Percentiles rank a stretch among this genome's conserved stretches.
Evolutionary conservation across 306 rosid species (phyloP).

Genomic region (Parietaria judaica): DNA sequence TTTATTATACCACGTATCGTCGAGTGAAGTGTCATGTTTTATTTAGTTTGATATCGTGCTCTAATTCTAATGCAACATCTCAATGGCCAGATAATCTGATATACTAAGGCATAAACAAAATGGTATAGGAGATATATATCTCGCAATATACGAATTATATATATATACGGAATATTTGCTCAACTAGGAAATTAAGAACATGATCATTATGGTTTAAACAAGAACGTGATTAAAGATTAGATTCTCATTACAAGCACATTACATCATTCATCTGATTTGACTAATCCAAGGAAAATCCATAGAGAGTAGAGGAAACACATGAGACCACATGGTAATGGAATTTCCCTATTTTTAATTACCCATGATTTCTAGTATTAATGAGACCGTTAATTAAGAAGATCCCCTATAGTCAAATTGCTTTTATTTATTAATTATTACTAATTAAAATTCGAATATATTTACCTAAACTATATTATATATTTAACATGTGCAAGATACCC

Average conservation of each 20-base stretch:
- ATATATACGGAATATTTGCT: slow-evolving; percentile 10
- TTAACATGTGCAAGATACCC: slow-evolving; percentile 39
- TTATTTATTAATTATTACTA: not conserved
- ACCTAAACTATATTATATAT: slow-evolving; percentile 15
- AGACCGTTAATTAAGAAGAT: slow-evolving; percentile 28
- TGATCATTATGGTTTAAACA: slow-evolving; percentile 33
- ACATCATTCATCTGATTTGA: slow-evolving; percentile 32
- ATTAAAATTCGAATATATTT: slow-evolving; percentile 15
- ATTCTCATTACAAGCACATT: slow-evolving; percentile 15
- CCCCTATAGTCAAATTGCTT: slow-evolving; percentile 9
- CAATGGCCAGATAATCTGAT: no score
- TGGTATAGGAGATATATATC: no score
- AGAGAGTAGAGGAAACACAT: slow-evolving; percentile 43
- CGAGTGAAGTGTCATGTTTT: no score
- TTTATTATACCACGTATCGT: no score
- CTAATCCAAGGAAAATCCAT: slow-evolving; percentile 12
- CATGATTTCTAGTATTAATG: slow-evolving; percentile 25
- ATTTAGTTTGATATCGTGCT: no score
- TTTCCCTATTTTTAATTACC: not conserved
- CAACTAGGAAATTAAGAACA: slow-evolving; percentile 39
- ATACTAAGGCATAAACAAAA: no score
- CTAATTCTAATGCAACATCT: no score
- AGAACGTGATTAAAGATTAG: slow-evolving; percentile 42
- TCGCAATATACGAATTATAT: slow-evolving; percentile 35
- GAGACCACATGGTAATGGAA: slow-evolving; percentile 70